Evolutionary conservation across 805 yeast species (phyloP).

Genomic region (Kluyveromyces nonfermentans): DNA sequence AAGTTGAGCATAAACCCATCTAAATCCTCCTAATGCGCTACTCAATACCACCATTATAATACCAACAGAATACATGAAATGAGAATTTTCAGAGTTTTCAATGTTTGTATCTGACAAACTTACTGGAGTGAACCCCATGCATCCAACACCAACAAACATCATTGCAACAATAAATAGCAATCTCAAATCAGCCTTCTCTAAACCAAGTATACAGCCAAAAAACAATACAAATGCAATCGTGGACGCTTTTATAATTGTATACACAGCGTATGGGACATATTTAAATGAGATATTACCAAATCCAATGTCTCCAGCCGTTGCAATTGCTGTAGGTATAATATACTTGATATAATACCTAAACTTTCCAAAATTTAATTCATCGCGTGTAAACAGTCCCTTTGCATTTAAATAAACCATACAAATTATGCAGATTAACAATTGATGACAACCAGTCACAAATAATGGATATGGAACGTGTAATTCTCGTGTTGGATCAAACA

Average conservation of each 20-base stretch:
- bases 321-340: constrained; percentile 75
- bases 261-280: constrained; percentile 70
- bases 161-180: constrained; percentile 59
- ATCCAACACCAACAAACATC: constrained; percentile 75
- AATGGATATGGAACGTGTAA: constrained; percentile 78
- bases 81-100: constrained; percentile 8
- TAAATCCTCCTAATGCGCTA: constrained; percentile 73
- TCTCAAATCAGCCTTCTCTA: constrained; percentile 66
- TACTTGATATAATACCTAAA: constrained; percentile 38
- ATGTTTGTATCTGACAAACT: constrained; percentile 10
- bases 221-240: constrained; percentile 79
- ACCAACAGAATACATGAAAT: constrained; percentile 39
- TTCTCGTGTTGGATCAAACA: constrained; percentile 67
- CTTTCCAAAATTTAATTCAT: constrained; percentile 30
- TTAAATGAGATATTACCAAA: constrained; percentile 77
- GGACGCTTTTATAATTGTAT: constrained; percentile 89
- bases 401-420: constrained; percentile 34
- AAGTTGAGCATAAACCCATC: constrained; percentile 93
- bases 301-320: constrained; percentile 91
- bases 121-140: constrained; percentile 66
- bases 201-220: constrained; percentile 73
- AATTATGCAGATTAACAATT: constrained; percentile 53
- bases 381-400: constrained; percentile 37
- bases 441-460: constrained; percentile 78
- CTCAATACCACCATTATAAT: constrained; percentile 67